A percentile compares a stretch with the other conserved stretches of the same genome.
Evolutionary conservation across 257 asterid species (phyloP).

Genomic region (Nicotiana tabacum): DNA sequence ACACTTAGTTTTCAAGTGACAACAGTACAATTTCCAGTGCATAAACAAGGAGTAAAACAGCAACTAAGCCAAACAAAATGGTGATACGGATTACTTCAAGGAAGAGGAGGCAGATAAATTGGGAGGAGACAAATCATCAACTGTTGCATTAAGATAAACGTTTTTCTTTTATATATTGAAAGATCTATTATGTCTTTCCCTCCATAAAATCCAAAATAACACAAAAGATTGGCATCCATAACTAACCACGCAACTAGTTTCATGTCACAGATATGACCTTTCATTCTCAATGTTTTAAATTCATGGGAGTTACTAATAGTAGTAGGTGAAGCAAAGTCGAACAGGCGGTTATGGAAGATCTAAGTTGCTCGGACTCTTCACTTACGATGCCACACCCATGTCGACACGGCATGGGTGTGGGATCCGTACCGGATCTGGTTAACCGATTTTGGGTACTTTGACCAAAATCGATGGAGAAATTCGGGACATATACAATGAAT

Average conservation of each 20-base stretch:
- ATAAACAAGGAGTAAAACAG: not conserved
- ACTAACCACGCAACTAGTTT: not conserved
- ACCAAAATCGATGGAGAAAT: too few species aligned
- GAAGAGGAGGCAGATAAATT: not conserved
- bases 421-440: too few species aligned
- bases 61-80: not conserved
- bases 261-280: not conserved
- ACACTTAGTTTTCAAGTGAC: not conserved
- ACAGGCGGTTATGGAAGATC: not conserved
- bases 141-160: not conserved
- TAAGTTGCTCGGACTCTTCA: too few species aligned
- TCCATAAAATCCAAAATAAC: not conserved
- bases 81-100: not conserved
- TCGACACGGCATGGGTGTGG: too few species aligned
- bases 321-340: not conserved
- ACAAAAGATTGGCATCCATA: not conserved
- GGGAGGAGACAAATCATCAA: not conserved
- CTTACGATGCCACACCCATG: too few species aligned
- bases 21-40: not conserved
- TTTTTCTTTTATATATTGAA: not conserved
- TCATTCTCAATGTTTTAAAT: not conserved
- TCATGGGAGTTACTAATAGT: not conserved
- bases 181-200: not conserved
- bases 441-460: too few species aligned
- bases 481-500: too few species aligned